These are phyloP conservation scores for Mycena vitilis DNA, from an alignment of 768 basidiomycete species.

Conservation along the genomic window DNA sequence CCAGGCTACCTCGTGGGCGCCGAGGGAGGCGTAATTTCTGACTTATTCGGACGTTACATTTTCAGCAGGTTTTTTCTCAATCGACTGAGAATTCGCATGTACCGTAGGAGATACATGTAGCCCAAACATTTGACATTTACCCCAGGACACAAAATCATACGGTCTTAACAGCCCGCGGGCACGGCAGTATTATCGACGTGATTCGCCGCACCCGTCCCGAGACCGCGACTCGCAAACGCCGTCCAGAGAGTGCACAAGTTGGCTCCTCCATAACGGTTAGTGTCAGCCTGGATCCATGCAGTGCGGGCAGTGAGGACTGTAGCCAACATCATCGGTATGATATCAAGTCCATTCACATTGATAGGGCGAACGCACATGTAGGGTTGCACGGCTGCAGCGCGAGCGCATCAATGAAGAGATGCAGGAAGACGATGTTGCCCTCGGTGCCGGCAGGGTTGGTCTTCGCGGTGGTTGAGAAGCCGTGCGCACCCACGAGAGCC, in stretches of 20 bases:
- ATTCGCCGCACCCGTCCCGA: conserved; percentile 20
- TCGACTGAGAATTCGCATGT: no score
- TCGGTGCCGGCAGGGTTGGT: conserved; percentile 36
- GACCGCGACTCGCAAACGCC: conserved; percentile 50
- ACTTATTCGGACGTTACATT: no score
- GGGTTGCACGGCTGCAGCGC: conserved; percentile 50
- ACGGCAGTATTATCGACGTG: conserved; percentile 13
- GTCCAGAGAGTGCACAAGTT: conserved; percentile 52
- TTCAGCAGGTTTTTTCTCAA: no score
- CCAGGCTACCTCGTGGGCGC: background rate
- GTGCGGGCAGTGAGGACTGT: conserved; percentile 43
- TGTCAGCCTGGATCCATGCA: conserved; percentile 54
- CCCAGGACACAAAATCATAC: background rate
- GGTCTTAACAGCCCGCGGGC: conserved; percentile 10
- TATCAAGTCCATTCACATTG: no score
- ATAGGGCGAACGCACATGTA: conserved; percentile 20
- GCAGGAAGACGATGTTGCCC: conserved; percentile 51
- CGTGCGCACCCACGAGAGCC: conserved; percentile 17
- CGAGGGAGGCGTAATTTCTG: background rate
- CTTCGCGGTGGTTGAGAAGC: conserved; percentile 15
- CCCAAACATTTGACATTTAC: background rate
- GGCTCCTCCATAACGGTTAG: conserved; percentile 49
- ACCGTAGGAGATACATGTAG: no score
- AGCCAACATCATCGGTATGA: no score
- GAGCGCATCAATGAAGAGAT: conserved; percentile 51